Conservation (phyloP, 2,329 filamentous ascomycete species). For the Arthrobotrys sinensis region DNA sequence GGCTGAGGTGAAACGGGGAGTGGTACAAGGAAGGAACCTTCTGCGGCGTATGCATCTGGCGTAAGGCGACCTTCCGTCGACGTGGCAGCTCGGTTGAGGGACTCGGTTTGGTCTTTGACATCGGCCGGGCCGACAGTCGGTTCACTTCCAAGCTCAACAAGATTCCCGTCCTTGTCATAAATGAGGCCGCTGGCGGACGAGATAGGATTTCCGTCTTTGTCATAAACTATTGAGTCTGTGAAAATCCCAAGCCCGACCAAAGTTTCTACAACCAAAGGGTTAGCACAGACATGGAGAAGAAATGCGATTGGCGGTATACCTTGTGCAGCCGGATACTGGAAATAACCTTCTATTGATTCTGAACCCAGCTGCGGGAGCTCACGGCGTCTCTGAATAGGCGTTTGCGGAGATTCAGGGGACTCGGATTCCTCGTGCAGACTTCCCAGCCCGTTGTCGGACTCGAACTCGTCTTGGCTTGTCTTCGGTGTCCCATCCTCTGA, state of each 20-base stretch:
- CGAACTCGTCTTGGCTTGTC: slow-evolving; percentile 30
- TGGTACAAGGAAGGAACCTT: slow-evolving; percentile 4
- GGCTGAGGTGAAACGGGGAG: slow-evolving; percentile 35
- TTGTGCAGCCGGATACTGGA: not conserved
- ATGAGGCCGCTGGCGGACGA: not conserved
- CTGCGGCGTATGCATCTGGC: not conserved
- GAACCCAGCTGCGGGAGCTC: not conserved
- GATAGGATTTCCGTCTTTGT: slow-evolving; percentile 36
- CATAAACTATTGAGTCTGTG: slow-evolving; percentile 15
- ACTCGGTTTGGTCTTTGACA: not conserved
- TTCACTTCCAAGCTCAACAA: slow-evolving; percentile 1
- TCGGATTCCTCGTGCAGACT: not conserved
- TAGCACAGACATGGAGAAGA: not conserved
- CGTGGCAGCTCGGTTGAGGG: not conserved
- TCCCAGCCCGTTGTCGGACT: slow-evolving; percentile 1
- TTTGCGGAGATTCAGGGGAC: slow-evolving; percentile 10
- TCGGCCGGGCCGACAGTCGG: not conserved
- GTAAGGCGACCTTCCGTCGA: not conserved
- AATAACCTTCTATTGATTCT: not conserved
- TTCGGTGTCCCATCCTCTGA: slow-evolving; percentile 53
- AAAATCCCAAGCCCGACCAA: slow-evolving; percentile 8
- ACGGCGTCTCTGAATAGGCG: slow-evolving; percentile 22
- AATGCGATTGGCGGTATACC: not conserved
- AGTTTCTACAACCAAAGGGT: not conserved
- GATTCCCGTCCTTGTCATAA: slow-evolving; percentile 45